phyloP scores from a whole-genome alignment of 2,329 filamentous ascomycete genomes.

The Westerdykella aurantiaca region DNA sequence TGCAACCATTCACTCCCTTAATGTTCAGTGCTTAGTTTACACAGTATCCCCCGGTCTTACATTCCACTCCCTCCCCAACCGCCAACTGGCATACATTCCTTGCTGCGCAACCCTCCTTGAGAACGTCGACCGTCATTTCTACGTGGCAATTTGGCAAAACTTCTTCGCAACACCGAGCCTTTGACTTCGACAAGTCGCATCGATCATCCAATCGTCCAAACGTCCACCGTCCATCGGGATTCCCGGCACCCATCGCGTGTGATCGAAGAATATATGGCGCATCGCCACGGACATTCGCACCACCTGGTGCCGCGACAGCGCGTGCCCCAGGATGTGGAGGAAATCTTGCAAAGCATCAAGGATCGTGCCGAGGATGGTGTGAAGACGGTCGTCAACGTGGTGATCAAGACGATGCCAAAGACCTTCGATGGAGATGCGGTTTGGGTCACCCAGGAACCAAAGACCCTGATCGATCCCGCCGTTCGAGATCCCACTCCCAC shows the following conservation, averaged over 20 bases:
- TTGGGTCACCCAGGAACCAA: conserved; percentile 18
- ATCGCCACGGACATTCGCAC: conserved; percentile 23
- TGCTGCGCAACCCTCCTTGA: conserved; percentile 6
- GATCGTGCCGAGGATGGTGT: conserved; percentile 6
- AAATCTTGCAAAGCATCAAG: conserved; percentile 5
- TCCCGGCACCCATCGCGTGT: conserved; percentile 2
- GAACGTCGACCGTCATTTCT: too few relatives aligned
- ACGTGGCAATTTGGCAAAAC: too few relatives aligned
- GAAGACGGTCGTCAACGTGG: conserved; percentile 38
- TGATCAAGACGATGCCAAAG: conserved; percentile 49
- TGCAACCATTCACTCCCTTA: conserved; percentile 25
- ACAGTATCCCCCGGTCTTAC: conserved; percentile 9
- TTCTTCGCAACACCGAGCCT: conserved; percentile 1
- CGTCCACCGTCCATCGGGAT: neutral
- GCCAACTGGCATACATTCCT: conserved; percentile 24
- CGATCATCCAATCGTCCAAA: too few relatives aligned
- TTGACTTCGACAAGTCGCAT: neutral
- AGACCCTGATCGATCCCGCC: conserved; percentile 3
- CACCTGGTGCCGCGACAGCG: conserved; percentile 25
- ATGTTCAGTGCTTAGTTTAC: conserved; percentile 25
- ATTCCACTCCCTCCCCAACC: conserved; percentile 22
- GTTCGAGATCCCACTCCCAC: conserved; percentile 1
- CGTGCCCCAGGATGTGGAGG: conserved; percentile 10
- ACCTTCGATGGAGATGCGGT: conserved; percentile 47
- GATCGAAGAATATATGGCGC: conserved; percentile 10